Evolutionary conservation across 371 early-diverging fungal genomes (phyloP).

Genomic region (Mucor sp.): DNA sequence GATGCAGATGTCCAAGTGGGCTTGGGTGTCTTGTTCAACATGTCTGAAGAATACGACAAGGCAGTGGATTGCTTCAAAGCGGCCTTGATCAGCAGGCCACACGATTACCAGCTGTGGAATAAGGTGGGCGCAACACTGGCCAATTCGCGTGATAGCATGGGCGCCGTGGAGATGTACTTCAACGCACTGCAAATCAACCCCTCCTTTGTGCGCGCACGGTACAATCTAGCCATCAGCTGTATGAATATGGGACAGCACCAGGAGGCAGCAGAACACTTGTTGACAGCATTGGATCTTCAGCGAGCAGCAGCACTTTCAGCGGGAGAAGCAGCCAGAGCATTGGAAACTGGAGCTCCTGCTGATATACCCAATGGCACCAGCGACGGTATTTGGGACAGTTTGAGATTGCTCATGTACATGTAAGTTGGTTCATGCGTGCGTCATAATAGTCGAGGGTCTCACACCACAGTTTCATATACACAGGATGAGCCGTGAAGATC

Average conservation of each 20-base stretch:
- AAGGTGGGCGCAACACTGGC: conserved; percentile 96
- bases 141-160: conserved; percentile 72
- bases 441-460: not conserved
- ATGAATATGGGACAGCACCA: conserved; percentile 86
- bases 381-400: conserved; percentile 85
- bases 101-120: conserved; percentile 96
- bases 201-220: conserved; percentile 91
- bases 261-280: conserved; percentile 92
- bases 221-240: conserved; percentile 92
- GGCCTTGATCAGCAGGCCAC: conserved; percentile 83
- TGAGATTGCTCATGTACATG: conserved; percentile 83
- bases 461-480: not conserved
- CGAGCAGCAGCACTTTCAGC: conserved; percentile 50
- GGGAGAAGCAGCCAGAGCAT: conserved; percentile 10
- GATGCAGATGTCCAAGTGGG: conserved; percentile 94
- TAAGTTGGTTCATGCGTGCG: conserved; percentile 21
- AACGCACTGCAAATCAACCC: conserved; percentile 94
- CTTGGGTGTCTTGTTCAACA: conserved; percentile 92
- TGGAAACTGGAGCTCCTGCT: conserved; percentile 21
- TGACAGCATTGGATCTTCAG: conserved; percentile 85
- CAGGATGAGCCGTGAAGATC: conserved; percentile 71
- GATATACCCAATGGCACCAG: conserved; percentile 53
- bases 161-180: conserved; percentile 93
- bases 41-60: conserved; percentile 87
- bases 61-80: conserved; percentile 97